Conservation (phyloP, 345 rosid species). For the Psidium guajava region DNA sequence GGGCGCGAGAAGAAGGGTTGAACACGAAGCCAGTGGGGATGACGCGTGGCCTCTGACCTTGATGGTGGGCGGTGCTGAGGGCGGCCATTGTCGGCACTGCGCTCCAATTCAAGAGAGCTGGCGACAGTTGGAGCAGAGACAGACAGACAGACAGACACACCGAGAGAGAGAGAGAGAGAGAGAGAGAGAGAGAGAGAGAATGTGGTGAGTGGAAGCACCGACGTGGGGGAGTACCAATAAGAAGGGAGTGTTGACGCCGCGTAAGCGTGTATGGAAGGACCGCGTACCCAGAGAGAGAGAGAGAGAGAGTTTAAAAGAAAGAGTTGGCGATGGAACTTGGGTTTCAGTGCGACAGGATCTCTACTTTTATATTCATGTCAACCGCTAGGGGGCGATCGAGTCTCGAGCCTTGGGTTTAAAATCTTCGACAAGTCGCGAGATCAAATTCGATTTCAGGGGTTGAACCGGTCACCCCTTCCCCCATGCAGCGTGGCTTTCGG, state of each 20-base stretch:
- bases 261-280: not conserved
- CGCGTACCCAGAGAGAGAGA: not conserved
- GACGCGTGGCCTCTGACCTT: not conserved
- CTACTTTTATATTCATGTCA: too few species aligned
- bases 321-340: not conserved
- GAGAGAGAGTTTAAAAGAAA: not conserved
- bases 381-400: not conserved
- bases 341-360: not conserved
- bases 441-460: not conserved
- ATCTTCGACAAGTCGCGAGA: not conserved
- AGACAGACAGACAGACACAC: not conserved
- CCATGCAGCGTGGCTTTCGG: not conserved
- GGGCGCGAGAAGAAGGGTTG: not conserved
- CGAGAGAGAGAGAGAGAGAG: not conserved
- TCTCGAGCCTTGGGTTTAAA: not conserved
- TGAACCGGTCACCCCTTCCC: not conserved
- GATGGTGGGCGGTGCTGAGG: not conserved
- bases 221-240: not conserved
- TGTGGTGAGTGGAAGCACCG: not conserved
- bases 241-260: not conserved
- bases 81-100: not conserved
- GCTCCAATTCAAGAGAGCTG: not conserved
- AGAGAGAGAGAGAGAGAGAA: not conserved
- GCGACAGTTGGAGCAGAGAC: not conserved
- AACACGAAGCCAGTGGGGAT: not conserved